Evolutionary conservation across 805 yeast species (phyloP), one percentile per base, ranked within the genome.

Genomic region (Candida sithepensis): DNA sequence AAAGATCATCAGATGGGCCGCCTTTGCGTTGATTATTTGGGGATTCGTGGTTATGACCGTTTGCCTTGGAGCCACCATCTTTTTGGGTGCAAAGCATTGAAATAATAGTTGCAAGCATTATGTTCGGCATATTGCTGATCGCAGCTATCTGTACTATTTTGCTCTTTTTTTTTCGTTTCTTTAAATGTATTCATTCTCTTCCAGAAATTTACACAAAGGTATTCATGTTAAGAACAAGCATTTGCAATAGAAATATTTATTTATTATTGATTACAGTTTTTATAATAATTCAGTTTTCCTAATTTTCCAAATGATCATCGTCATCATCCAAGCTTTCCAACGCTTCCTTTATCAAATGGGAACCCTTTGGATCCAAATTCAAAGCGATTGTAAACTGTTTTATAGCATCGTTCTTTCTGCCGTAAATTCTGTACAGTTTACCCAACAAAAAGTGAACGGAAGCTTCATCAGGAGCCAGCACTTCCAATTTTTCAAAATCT

Each of bases 391-490:
- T 92, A 55, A 88, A 88, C 58, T 88, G 92, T 55, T 80, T 81
- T 23, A 92, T 77, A 1, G 99, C 98, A 53, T 77, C 82, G 55
- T 79, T 81, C 57, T 82, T 84, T 51, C 87, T 81, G 24, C 84
- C 83, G 53, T 85, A 79, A 26, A 84, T 77, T 57, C 84, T 87
- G 74, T 90, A 89, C 46, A 91, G 73, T 59, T 89, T 89, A 10
- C 97, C 99, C 41, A 94, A 71, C 38, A 91, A 69, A 65, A 86
- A 89, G 65, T 92, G 98, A 23, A 92, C 96, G 45, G 88, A 83
- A 0, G 97, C 96, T 63, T 92, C 98, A 64, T 92, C 96, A 0
- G 99, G 97, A 0, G 96, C 96, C 46, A 88, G 67, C 23, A 79
- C 77, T 53, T 78, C 80, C 45, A 94, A 75, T 41, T 75, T 73